Base-by-base conservation (phyloP, 441 rosid species). In the Francoa sonchifolia region DNA sequence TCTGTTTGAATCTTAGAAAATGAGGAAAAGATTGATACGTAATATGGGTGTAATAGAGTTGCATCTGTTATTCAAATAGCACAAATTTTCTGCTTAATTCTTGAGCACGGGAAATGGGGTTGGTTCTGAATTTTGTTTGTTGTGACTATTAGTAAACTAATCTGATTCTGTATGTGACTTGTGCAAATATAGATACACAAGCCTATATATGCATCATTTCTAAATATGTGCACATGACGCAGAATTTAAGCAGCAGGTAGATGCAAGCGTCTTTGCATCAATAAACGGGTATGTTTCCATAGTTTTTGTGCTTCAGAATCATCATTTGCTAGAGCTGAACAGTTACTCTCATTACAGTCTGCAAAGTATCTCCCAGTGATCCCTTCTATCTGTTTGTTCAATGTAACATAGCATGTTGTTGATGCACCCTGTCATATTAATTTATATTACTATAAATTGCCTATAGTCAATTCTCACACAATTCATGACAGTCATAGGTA, bases 391-490 rank as follows among this genome's bases (percentile, higher is more conserved):
- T 73, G 57, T 39, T 74, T 74, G 58, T 82, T 79, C 58, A 84
- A 41, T 13, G 94, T 92, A 16, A 74, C 86, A 35, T 89, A 77
- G 63, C 95, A 84, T 44, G 92, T 84, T 20, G 97, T 89, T 5
- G 97, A 65, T 54, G 97, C 95, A 7, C 97, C 97, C 93, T 87
- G 70, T n/a, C n/a, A n/a, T n/a, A n/a, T n/a, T n/a, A n/a, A n/a
- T n/a, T n/a, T n/a, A n/a, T n/a, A n/a, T n/a, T n/a, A n/a, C n/a
- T n/a, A n/a, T n/a, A n/a, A n/a, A n/a, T n/a, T n/a, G n/a, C n/a
- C n/a, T n/a, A n/a, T n/a, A n/a, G n/a, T n/a, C n/a, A n/a, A n/a
- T n/a, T n/a, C n/a, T n/a, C n/a, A n/a, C n/a, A n/a, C n/a, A n/a
- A n/a, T n/a, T n/a, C n/a, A n/a, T 16, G 44, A 11, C 44, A 44